Evolutionary conservation across 2,329 filamentous ascomycete genomes (phyloP).

Genomic region (Botrytis medusae): DNA sequence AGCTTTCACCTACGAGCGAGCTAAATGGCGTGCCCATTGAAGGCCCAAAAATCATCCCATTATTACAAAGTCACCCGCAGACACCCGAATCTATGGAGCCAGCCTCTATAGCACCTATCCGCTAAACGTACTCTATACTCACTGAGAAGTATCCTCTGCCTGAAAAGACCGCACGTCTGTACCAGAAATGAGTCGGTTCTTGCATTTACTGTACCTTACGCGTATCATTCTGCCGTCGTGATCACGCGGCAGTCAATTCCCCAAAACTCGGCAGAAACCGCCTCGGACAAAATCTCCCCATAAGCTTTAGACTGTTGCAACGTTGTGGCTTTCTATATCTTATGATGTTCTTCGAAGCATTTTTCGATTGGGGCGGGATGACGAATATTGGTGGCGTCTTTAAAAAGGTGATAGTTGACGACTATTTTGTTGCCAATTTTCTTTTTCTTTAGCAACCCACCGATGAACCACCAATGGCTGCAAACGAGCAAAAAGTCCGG

Average conservation of each 20-base stretch:
- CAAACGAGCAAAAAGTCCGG: neutral
- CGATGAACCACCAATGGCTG: neutral
- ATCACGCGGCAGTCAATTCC: constrained; percentile 14
- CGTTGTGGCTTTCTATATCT: constrained; percentile 17
- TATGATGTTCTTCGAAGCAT: neutral
- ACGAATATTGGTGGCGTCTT: constrained; percentile 22
- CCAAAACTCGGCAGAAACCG: constrained; percentile 13
- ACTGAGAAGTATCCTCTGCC: neutral
- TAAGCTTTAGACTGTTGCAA: constrained; percentile 16
- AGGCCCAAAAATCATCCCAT: constrained; percentile 8
- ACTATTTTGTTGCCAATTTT: constrained; percentile 4
- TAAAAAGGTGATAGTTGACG: neutral
- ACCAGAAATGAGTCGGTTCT: neutral
- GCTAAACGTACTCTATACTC: neutral
- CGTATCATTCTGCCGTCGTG: constrained; percentile 6
- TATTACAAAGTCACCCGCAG: constrained; percentile 11
- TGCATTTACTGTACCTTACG: neutral
- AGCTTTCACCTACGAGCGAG: constrained; percentile 4
- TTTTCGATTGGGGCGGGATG: neutral
- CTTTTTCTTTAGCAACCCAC: neutral
- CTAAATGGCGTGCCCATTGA: neutral
- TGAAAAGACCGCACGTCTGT: neutral
- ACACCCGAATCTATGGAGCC: constrained; percentile 3
- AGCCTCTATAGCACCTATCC: neutral
- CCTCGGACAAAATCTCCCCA: constrained; percentile 3